Percentiles rank a stretch among this genome's conserved stretches.
These are phyloP conservation scores for Talaromyces proteolyticus DNA, from an alignment of 495 filamentous ascomycete species.

Conservation along the genomic window DNA sequence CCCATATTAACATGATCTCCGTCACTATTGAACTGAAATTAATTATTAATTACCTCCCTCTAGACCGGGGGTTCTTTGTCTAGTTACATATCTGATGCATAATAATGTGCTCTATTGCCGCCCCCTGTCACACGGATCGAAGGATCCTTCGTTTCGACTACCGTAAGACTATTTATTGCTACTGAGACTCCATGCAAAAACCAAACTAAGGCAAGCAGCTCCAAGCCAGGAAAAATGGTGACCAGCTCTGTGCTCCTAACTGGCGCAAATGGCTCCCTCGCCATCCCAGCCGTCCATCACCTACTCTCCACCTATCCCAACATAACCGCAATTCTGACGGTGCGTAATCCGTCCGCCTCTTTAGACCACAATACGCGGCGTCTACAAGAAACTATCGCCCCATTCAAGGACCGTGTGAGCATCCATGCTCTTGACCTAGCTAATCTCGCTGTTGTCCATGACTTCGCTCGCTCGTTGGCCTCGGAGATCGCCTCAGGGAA, in stretches of 20 bases:
- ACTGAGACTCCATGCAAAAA: background rate
- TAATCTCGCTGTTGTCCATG: slow-evolving; percentile 27
- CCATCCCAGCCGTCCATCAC: slow-evolving; percentile 23
- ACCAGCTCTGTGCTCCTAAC: slow-evolving; percentile 29
- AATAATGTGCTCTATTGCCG: too few species aligned
- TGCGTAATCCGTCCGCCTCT: slow-evolving; percentile 25
- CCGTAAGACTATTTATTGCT: background rate
- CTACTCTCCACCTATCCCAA: slow-evolving; percentile 23
- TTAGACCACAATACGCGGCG: background rate
- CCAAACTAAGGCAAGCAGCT: background rate
- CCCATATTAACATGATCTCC: too few species aligned
- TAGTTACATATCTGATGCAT: too few species aligned
- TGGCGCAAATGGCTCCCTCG: slow-evolving; percentile 38
- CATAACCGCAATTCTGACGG: slow-evolving; percentile 32
- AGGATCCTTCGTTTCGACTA: too few species aligned
- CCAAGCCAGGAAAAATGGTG: background rate
- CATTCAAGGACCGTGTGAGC: slow-evolving; percentile 13
- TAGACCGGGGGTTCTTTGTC: too few species aligned
- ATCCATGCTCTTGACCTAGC: slow-evolving; percentile 31
- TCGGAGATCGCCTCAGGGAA: slow-evolving; percentile 22
- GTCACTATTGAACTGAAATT: too few species aligned
- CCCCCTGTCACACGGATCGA: too few species aligned
- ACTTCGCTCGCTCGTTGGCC: slow-evolving; percentile 17
- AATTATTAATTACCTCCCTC: too few species aligned
- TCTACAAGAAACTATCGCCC: background rate